phyloP scores from a whole-genome alignment of 2,329 filamentous ascomycete genomes.

The Claviceps humidiphila region DNA sequence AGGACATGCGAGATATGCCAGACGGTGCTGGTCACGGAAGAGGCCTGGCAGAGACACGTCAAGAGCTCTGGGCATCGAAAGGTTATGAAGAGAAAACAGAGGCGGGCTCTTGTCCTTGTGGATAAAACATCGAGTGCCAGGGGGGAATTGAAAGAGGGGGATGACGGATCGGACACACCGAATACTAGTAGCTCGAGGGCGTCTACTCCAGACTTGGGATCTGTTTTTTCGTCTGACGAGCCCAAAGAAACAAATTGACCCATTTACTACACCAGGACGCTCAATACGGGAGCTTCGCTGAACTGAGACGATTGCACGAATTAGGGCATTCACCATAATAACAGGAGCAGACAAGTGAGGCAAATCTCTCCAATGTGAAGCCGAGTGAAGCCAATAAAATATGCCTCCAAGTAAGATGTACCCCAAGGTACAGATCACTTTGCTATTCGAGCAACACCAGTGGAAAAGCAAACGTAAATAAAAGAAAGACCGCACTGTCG shows the following conservation, averaged over 20 bases:
- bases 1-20: slow-evolving; percentile 64
- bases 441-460: not conserved
- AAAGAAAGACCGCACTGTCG: not conserved
- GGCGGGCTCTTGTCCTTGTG: slow-evolving; percentile 22
- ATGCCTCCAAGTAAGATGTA: not conserved
- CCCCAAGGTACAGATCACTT: no score
- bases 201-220: slow-evolving; percentile 16
- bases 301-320: no score
- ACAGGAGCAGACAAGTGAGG: no score
- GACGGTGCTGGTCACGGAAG: slow-evolving; percentile 43
- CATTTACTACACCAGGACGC: no score
- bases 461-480: not conserved
- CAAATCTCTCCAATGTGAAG: no score
- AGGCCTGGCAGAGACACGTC: slow-evolving; percentile 28
- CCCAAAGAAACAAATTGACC: no score
- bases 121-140: slow-evolving; percentile 5
- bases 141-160: not conserved
- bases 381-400: no score
- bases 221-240: slow-evolving; percentile 14
- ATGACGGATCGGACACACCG: not conserved
- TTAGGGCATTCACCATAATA: no score
- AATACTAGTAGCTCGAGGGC: not conserved
- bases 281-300: no score
- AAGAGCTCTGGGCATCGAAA: slow-evolving; percentile 23
- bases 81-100: slow-evolving; percentile 22